Percentiles rank a stretch among this genome's conserved stretches.
Evolutionary conservation across 179 eudicot species (phyloP).

Genomic region (Amaranthus tricolor): DNA sequence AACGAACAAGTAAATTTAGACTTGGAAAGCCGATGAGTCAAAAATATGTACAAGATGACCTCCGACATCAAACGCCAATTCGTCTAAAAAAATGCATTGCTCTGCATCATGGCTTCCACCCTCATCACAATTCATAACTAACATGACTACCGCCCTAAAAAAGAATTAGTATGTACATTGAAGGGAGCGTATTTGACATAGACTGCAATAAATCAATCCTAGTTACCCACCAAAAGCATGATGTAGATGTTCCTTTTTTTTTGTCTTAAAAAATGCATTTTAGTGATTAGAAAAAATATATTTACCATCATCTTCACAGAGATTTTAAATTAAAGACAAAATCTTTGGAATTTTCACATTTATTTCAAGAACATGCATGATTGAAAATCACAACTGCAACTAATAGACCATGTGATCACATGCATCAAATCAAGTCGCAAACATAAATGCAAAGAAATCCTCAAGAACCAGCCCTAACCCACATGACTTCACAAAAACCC

Average conservation of each 20-base stretch:
- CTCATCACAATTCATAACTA: too few relatives aligned
- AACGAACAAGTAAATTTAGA: not conserved
- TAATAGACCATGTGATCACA: not conserved
- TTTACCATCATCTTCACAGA: not conserved
- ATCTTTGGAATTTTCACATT: not conserved
- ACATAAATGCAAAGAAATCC: not conserved
- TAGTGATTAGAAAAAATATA: not conserved
- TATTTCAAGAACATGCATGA: not conserved
- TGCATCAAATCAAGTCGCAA: not conserved
- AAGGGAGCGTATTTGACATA: too few relatives aligned
- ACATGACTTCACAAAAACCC: not conserved
- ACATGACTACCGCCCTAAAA: too few relatives aligned
- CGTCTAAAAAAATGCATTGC: too few relatives aligned
- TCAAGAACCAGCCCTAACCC: not conserved
- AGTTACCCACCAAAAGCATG: too few relatives aligned
- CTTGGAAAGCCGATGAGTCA: constrained; percentile 1
- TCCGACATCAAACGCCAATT: too few relatives aligned
- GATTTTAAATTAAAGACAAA: not conserved
- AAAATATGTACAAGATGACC: not conserved
- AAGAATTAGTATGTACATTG: too few relatives aligned
- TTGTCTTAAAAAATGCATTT: not conserved
- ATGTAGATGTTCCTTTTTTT: not conserved
- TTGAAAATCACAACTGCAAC: not conserved
- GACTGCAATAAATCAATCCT: too few relatives aligned
- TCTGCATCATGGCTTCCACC: too few relatives aligned